These are phyloP conservation scores for Cystobasidium ongulense DNA, from an alignment of 768 basidiomycete genomes.

Conservation along the genomic window DNA sequence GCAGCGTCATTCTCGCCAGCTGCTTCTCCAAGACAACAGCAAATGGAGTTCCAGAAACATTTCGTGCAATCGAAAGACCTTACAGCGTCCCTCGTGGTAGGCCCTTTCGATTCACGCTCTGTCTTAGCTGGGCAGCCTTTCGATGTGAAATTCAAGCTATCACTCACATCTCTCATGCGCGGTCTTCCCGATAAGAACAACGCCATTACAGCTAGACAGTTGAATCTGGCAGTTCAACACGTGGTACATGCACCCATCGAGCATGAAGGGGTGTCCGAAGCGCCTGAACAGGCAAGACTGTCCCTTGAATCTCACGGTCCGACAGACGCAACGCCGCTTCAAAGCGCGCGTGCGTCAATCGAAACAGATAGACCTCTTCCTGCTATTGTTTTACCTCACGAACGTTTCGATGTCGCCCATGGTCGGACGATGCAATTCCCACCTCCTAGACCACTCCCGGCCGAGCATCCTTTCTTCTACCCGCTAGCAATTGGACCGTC, in stretches of 20 bases:
- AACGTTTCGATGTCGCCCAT: not conserved
- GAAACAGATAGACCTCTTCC: not conserved
- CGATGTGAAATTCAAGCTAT: not conserved
- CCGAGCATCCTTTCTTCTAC: slow-evolving; percentile 8
- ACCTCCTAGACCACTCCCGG: not conserved
- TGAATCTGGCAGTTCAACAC: not conserved
- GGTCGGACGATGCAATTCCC: not conserved
- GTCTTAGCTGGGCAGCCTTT: not conserved
- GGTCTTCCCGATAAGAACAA: not conserved
- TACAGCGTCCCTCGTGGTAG: not conserved
- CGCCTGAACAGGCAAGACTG: not conserved
- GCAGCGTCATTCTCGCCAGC: not conserved
- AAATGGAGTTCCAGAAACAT: not conserved
- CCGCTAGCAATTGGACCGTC: not conserved
- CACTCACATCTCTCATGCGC: not conserved
- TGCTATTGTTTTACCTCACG: not conserved
- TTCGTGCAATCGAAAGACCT: not conserved
- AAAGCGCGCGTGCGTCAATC: slow-evolving; percentile 15
- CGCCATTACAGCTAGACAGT: not conserved
- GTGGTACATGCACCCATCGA: not conserved
- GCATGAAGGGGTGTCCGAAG: not conserved
- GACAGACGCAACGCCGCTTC: not conserved
- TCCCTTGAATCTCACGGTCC: not conserved
- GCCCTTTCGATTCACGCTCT: not conserved
- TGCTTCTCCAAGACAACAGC: not conserved